These are phyloP conservation scores for Schizochytrium sp. DNA, from an alignment of 108 stramenopile genomes.

Conservation along the genomic window DNA sequence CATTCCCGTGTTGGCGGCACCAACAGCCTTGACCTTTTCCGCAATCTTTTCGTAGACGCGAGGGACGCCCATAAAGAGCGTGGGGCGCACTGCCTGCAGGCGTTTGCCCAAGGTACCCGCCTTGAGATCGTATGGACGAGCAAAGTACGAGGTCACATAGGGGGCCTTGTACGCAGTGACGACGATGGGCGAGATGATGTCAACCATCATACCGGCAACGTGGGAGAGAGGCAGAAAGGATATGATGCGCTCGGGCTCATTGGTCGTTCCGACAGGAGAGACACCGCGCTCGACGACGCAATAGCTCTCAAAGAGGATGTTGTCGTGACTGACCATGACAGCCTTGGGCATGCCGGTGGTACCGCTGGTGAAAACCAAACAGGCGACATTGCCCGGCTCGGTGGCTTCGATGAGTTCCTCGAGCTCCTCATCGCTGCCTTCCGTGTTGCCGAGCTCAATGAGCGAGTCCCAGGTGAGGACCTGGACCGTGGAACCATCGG, in stretches of 20 bases:
- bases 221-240: constrained; percentile 47
- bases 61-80: constrained; percentile 69
- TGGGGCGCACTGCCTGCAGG: constrained; percentile 56
- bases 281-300: not conserved
- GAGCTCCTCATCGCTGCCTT: not conserved
- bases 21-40: constrained; percentile 63
- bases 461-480: constrained; percentile 26
- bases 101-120: constrained; percentile 55
- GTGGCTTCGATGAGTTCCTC: constrained; percentile 25
- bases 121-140: constrained; percentile 63
- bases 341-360: constrained; percentile 75
- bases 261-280: not conserved
- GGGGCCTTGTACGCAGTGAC: constrained; percentile 26
- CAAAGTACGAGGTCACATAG: constrained; percentile 43
- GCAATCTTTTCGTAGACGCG: constrained; percentile 76
- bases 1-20: constrained; percentile 40
- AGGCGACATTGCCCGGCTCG: constrained; percentile 44
- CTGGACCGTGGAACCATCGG: constrained; percentile 28
- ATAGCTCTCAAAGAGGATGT: constrained; percentile 7
- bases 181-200: constrained; percentile 52
- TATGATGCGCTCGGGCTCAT: constrained; percentile 18
- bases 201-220: constrained; percentile 53
- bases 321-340: constrained; percentile 70
- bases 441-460: constrained; percentile 12
- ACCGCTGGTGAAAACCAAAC: constrained; percentile 66